Conservation (phyloP, 2,329 filamentous ascomycete species). For the Microcyclosporella mali region DNA sequence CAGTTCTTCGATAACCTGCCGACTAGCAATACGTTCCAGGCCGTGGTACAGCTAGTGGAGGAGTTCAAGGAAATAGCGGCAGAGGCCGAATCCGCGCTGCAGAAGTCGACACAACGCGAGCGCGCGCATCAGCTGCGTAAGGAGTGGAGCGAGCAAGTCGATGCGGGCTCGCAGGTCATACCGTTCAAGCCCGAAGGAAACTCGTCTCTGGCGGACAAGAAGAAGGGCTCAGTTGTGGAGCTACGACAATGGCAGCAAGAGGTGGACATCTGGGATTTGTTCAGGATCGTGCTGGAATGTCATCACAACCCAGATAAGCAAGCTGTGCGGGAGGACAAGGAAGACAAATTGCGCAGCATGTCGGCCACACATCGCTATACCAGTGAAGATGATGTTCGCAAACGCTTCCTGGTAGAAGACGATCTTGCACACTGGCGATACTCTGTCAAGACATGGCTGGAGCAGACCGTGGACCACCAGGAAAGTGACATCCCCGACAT, state of each 20-base stretch:
- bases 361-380: constrained; percentile 46
- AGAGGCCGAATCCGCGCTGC: constrained; percentile 42
- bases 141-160: constrained; percentile 27
- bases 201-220: constrained; percentile 13
- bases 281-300: constrained; percentile 63
- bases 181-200: not conserved
- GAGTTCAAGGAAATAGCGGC: constrained; percentile 47
- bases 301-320: constrained; percentile 50
- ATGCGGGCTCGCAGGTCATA: not conserved
- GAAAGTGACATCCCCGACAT: constrained; percentile 68
- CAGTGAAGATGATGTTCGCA: constrained; percentile 58
- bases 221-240: constrained; percentile 41
- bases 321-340: constrained; percentile 29
- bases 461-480: constrained; percentile 63
- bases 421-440: constrained; percentile 69
- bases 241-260: constrained; percentile 70
- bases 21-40: constrained; percentile 48
- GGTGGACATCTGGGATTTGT: constrained; percentile 82
- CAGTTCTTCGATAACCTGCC: constrained; percentile 53
- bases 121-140: constrained; percentile 36
- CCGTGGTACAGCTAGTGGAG: constrained; percentile 54
- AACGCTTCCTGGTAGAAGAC: constrained; percentile 68
- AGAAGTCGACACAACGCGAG: constrained; percentile 36
- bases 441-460: constrained; percentile 78
- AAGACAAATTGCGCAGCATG: constrained; percentile 27